Base-by-base conservation (phyloP, 371 early-diverging fungal genomes). In the Smittium culicis region DNA sequence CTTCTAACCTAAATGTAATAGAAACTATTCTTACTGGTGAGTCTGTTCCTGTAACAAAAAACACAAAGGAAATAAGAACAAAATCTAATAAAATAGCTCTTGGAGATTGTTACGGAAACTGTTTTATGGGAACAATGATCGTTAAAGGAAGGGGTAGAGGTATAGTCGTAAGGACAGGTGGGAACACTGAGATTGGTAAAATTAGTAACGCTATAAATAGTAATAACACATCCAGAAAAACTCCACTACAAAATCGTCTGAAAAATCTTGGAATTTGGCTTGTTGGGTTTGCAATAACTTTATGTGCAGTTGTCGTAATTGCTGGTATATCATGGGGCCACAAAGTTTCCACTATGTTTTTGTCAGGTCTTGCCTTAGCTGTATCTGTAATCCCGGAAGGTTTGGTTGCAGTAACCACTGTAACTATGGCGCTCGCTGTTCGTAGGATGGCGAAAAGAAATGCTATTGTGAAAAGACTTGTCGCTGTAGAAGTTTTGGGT, bases 401-500 rank as follows among this genome's bases (percentile, higher is more conserved):
- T 70, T 79, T 94, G n/a, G 90, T 91, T 0, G 90, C 91, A 20
- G 92, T 93, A 0, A 90, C 89, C 28, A 91, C 92, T 25, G 86
- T 95, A 78, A 78, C 96, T 33, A 73, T 96, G 56, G 90, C 93
- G 2, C 85, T 93, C 54, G 93, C 96, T 32, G 95, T 96, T 61
- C 92, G 93, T 77, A 89, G 94, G 66, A 90, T 97, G 91, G 88
- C 93, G 0, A 66, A 75, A 11, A 80, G 84, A 66, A 87, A 94
- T 67, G 93, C 95, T 2, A 80, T 96, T 25, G 95, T 96, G 69
- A 96, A 94, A 73, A 92, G 95, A 72, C 75, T 96, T 35, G 87
- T 90, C 67, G 95, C 92, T 69, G 94, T 96, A 24, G 96, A 96
- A 71, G 93, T 94, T 24, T 84, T 96, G 25, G 96, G 96, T 55